Evolutionary conservation across 208 protist species (phyloP), one percentile per base, ranked within the genome.

Genomic region (Acanthamoeba healyi): DNA sequence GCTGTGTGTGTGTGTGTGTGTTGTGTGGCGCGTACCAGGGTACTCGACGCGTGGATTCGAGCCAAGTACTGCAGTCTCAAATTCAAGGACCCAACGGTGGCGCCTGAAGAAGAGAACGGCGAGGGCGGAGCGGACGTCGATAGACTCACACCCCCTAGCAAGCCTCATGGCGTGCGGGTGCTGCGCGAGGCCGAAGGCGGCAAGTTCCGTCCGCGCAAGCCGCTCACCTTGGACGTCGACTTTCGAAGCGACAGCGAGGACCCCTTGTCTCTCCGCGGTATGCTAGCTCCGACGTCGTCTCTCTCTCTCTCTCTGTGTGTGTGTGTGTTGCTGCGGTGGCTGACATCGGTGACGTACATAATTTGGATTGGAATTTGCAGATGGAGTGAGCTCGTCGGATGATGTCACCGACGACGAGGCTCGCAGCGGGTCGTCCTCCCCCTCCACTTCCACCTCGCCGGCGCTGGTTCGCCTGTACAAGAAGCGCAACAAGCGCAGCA

Each of bases 151-250:
- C 46, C 46, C 14, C 46, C 46, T 15, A 51, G 14, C 46, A 34
- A 51, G 46, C 46, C 46, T 10, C 46, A 10, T 15, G 17, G 14
- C 46, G 61, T 70, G 19, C 61, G 22, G 61, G 61, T 34, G 7
- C 61, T 70, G 61, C 61, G 22, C 7, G n/a, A 70, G 46, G 46
- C 46, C 61, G 61, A 70, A 24, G 61, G n/a, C 29, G 61, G n/a
- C 61, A 70, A 70, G 61, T 70, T 70, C 2, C 61, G 61, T 24
- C n/a, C 61, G 61, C 61, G 61, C 61, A 74, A 74, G 12, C 29
- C 65, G n/a, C 65, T 74, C 36, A 42, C 65, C 1, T 32, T 74
- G 29, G 65, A 74, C 0, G 65, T 74, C 65, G 65, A 74, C 36
- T 74, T 42, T 38, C 65, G 22, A 38, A 74, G 65, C 36, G 65